phyloP scores from a whole-genome alignment of 2,329 filamentous ascomycete species.

The Colletotrichum destructivum region DNA sequence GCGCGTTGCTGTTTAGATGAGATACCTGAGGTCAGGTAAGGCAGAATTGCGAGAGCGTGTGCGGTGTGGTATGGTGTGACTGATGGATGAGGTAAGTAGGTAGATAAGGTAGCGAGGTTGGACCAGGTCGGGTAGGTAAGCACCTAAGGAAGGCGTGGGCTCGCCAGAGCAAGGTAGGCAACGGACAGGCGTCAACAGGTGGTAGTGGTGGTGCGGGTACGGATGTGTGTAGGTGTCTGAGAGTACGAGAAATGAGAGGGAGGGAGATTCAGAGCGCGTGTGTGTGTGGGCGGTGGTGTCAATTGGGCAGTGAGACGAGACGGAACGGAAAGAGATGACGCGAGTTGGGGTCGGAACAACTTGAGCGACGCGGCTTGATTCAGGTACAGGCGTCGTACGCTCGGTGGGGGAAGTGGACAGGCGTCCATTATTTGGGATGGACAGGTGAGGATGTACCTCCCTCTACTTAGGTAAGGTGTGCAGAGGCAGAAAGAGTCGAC shows the following conservation, averaged over 20 bases:
- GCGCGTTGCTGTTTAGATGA: constrained; percentile 31
- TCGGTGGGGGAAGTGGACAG: neutral
- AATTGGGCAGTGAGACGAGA: constrained; percentile 1
- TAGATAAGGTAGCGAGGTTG: neutral
- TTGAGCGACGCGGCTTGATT: constrained; percentile 9
- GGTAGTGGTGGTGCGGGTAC: neutral
- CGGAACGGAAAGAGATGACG: constrained; percentile 5
- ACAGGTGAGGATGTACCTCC: neutral
- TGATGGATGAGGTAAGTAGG: constrained; percentile 13
- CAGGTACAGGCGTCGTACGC: constrained; percentile 1
- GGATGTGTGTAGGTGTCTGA: neutral
- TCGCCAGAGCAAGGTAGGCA: constrained; percentile 2
- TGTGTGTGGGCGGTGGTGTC: constrained; percentile 6
- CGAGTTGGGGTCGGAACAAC: constrained; percentile 10
- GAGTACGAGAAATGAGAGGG: neutral
- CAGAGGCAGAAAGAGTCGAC: neutral
- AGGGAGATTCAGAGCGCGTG: neutral
- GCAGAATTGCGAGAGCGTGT: constrained; percentile 4
- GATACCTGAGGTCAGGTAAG: constrained; percentile 28
- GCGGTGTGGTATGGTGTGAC: neutral
- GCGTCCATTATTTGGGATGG: neutral
- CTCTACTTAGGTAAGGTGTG: neutral
- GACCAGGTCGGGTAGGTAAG: neutral
- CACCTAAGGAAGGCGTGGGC: too few relatives aligned
- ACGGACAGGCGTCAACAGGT: neutral